phyloP scores from a whole-genome alignment of 1,284 basidiomycete species.

The Malassezia brasiliensis region DNA sequence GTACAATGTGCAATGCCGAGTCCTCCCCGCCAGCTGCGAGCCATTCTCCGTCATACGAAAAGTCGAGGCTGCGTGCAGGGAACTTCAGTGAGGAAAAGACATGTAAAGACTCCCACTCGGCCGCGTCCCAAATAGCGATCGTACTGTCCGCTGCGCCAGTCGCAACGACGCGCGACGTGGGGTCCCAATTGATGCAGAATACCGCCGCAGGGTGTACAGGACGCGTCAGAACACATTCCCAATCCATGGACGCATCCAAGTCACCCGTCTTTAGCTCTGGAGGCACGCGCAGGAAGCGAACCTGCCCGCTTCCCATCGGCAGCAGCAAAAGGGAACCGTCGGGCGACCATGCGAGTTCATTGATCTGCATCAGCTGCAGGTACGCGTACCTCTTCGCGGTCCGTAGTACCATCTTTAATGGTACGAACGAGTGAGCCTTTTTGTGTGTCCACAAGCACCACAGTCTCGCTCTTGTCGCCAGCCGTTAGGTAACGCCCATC shows the following conservation, averaged over 20 bases:
- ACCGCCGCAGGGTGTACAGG: slow-evolving; percentile 31
- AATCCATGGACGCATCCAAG: background rate
- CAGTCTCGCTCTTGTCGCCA: slow-evolving; percentile 36
- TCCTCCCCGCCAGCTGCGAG: slow-evolving; percentile 40
- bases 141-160: slow-evolving; percentile 32
- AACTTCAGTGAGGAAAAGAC: slow-evolving; percentile 24
- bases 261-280: background rate
- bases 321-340: slow-evolving; percentile 32
- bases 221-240: slow-evolving; percentile 20
- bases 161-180: slow-evolving; percentile 25
- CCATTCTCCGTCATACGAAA: slow-evolving; percentile 41
- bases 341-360: slow-evolving; percentile 33
- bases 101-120: slow-evolving; percentile 21
- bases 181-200: slow-evolving; percentile 35
- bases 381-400: slow-evolving; percentile 8
- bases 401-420: slow-evolving; percentile 14
- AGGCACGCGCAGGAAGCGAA: slow-evolving; percentile 16
- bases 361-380: slow-evolving; percentile 23
- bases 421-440: slow-evolving; percentile 19
- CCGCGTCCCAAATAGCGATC: slow-evolving; percentile 25
- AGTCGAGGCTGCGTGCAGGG: slow-evolving; percentile 31
- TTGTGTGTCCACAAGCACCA: slow-evolving; percentile 28
- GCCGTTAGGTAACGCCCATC: slow-evolving; percentile 29
- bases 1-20: slow-evolving; percentile 6
- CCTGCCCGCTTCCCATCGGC: slow-evolving; percentile 29